Conservation (phyloP, 441 rosid species). For the Oxalis stricta region DNA sequence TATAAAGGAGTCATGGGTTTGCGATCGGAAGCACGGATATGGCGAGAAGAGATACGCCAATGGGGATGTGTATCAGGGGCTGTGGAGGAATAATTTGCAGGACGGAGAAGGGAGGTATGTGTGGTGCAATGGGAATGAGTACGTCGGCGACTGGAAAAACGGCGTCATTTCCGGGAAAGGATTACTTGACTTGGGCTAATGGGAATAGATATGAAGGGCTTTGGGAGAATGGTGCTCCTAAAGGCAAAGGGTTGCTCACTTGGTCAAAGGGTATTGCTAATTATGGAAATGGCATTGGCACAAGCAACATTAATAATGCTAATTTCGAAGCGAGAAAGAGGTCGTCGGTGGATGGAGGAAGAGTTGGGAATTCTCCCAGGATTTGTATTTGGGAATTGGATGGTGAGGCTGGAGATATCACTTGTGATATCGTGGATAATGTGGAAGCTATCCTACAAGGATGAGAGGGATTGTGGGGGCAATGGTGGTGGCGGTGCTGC, state of each 20-base stretch:
- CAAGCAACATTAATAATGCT: conserved; percentile 13
- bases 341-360: conserved; percentile 18
- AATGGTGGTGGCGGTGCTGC: conserved; percentile 11
- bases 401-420: conserved; percentile 30
- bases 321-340: conserved; percentile 26
- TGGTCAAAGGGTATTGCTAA: conserved; percentile 15
- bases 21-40: conserved; percentile 36
- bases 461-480: conserved; percentile 15
- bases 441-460: conserved; percentile 25
- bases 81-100: conserved; percentile 29
- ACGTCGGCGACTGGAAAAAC: conserved; percentile 33
- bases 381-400: conserved; percentile 31
- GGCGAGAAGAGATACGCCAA: conserved; percentile 31
- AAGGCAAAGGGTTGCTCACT: conserved; percentile 31
- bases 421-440: conserved; percentile 35
- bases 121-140: conserved; percentile 32
- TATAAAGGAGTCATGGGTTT: conserved; percentile 32
- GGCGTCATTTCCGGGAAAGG: conserved; percentile 33
- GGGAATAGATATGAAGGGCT: conserved; percentile 29
- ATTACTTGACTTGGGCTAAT: conserved; percentile 22
- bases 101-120: conserved; percentile 33
- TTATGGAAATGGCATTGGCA: conserved; percentile 6
- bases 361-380: conserved; percentile 16
- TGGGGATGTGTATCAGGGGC: conserved; percentile 37
- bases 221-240: conserved; percentile 37